Base-by-base conservation (phyloP, 192 early-diverging fungal species). In the Rhizoclosmatium globosum region DNA sequence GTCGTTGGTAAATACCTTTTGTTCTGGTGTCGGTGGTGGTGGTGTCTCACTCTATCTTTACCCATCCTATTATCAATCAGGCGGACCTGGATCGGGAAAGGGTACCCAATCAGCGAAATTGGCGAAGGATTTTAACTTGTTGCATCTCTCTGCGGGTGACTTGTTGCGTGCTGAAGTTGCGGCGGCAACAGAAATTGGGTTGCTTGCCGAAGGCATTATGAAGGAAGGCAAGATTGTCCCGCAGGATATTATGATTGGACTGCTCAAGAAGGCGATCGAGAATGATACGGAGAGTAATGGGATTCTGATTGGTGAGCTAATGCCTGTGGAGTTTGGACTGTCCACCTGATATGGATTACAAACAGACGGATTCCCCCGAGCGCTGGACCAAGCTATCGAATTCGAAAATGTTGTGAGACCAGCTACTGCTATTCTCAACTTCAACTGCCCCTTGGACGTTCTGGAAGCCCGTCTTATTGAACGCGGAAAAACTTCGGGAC, bases 91-190 rank as follows among this genome's bases (percentile, higher is more conserved):
- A 41, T 83, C 81, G 43, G 85, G 84, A 47, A 83, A 72, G 69
- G 95, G 95, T 42, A 99, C 98, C 13, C 94, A 98, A 82, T 97
- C 95, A 78, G 92, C 84, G 1, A 89, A 89, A 39, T 83, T 99
- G 21, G 92, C 92, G 4, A 79, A 90, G 17, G 97, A 98, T 70
- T 97, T 91, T 84, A 93, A 93, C 44, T 95, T 96, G 83, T 92
- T 93, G 21, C 98, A 98, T 76, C 86, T 99, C 62, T 97, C 95
- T 43, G 95, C 97, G n/a, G 98, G 98, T 41, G 98, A 98, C 82
- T 85, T 99, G 11, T 86, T 99, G 65, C 92, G 98, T 44, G 95
- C 86, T 19, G 97, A 99, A 82, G 94, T 96, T 67, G 76, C 78
- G 11, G 82, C 71, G 6, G 79, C 76, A 19, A 79, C 87, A 9